Base-by-base conservation (phyloP, 805 yeast species). In the Candida pini region DNA sequence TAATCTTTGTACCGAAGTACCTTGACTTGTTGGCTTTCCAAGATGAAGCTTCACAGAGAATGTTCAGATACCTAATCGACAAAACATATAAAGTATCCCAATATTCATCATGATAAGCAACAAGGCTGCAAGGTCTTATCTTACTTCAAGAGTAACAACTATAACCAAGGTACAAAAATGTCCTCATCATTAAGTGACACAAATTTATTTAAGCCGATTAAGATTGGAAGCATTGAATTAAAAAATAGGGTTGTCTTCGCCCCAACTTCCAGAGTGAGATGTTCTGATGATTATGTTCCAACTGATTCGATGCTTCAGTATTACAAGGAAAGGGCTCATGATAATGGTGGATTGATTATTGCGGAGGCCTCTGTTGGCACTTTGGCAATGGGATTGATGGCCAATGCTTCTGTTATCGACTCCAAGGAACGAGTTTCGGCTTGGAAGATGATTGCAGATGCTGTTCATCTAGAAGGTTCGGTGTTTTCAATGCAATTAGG, bases 351-450 rank as follows among this genome's bases (percentile, higher is more conserved):
- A 12, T 53, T 80, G 37, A 43, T 77, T 20, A 67, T 75, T 43
- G 58, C 79, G 7, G 86, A 79, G 49, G 84, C 74, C 10, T 64
- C 76, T 2, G 64, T 63, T 44, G 64, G 66, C 18, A 59, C 73
- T 12, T 44, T 57, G 3, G 32, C 55, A 63, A 58, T 75, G 37
- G 65, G 70, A 19, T 64, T 69, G 17, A 62, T 59, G 39, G 56
- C 54, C n/a, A 40, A 53, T 23, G 69, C 61, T 10, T 76, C 80
- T 14, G 78, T 75, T 39, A 63, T 75, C 32, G 71, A 61, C 59
- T 60, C 54, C 18, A 63, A 66, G 3, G 60, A 60, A 18, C 81
- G 75, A 41, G 53, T 61, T 17, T 48, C 45, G 9, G 64, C 62
- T 8, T 75, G 81, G 81, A 62, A 61, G 41, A 56, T 58, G 33